Evolutionary conservation across 2,329 filamentous ascomycete species (phyloP).

Genomic region (Ophiostoma ips): DNA sequence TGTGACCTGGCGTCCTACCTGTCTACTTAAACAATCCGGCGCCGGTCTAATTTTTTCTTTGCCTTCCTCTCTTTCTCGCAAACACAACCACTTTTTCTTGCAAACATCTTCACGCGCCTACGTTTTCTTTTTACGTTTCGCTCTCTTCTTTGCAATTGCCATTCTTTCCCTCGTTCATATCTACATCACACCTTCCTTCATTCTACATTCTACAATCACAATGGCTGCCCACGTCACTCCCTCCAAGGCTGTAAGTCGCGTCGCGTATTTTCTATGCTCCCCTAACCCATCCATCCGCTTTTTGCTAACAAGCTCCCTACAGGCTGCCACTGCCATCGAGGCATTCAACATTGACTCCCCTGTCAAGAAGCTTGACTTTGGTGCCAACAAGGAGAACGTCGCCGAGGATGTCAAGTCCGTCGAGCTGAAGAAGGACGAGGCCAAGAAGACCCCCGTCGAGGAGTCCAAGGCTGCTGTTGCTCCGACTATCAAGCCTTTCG

Average conservation of each 20-base stretch:
- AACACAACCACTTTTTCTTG: background rate
- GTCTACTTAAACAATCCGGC: constrained; percentile 15
- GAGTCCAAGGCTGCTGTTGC: constrained; percentile 29
- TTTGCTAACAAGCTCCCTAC: constrained; percentile 22
- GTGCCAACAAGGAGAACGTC: constrained; percentile 70
- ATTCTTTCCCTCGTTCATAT: background rate
- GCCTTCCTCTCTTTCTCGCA: constrained; percentile 1
- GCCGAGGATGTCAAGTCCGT: constrained; percentile 30
- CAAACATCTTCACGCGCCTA: background rate
- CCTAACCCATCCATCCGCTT: background rate
- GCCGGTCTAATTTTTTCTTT: constrained; percentile 11
- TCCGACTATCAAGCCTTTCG: constrained; percentile 47
- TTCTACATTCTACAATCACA: constrained; percentile 23
- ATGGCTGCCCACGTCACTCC: constrained; percentile 49
- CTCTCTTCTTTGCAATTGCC: background rate
- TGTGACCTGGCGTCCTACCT: constrained; percentile 13
- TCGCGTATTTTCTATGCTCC: constrained; percentile 8
- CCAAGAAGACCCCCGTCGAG: constrained; percentile 38
- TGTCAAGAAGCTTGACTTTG: constrained; percentile 77
- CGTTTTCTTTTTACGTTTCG: background rate
- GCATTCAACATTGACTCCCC: constrained; percentile 88
- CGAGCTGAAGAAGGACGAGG: constrained; percentile 37
- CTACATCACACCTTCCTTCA: background rate
- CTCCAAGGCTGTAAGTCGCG: constrained; percentile 21
- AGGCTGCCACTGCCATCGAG: constrained; percentile 81